Evolutionary conservation across 2,329 filamentous ascomycete species (phyloP), one percentile per base, ranked within the genome.

Genomic region (Colletotrichum plurivorum): DNA sequence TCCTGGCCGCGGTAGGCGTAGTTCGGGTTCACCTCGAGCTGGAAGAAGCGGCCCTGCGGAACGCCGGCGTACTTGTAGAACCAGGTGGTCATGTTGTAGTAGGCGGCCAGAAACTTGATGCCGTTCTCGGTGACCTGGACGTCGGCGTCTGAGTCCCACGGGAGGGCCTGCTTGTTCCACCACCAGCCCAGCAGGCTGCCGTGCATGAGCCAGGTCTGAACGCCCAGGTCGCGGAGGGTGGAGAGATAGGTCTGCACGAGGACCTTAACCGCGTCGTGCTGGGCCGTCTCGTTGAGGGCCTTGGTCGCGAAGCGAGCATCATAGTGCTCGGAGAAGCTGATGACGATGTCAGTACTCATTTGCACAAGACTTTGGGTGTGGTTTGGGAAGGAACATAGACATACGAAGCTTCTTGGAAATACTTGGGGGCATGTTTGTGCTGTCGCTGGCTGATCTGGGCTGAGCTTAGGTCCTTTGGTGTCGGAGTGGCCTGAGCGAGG

Each of bases 141-240:
- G 77, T 95, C 92, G 53, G 94, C 84, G 76, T 94, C 92, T 78
- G 89, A 89, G 77, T 94, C 92, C 92, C 92, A 94, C 0, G 92
- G 92, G 77, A 94, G 87, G 71, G 80, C 81, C 77, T 81, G 83
- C 55, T 84, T 84, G 73, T 93, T 94, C 93, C 93, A 95, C 92
- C 93, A 95, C 93, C 93, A 96, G 7, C 93, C 93, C 39, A 96
- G 83, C 36, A 95, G 82, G n/a, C 92, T 92, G n/a, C 93, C 92
- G 76, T 95, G 93, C 75, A 93, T 93, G 69, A 95, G 88, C 93
- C 93, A 95, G 6, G 93, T 94, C 78, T 95, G 90, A 67, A 94
- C 79, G 2, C 89, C 87, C 36, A 93, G 84, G 45, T 89, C 86
- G 56, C 84, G 82, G 75, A 93, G 92, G 36, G 90, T 93, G 49